Evolutionary conservation across 164 flowering plant genomes (phyloP).

Genomic region (Vitis rotundifolia): DNA sequence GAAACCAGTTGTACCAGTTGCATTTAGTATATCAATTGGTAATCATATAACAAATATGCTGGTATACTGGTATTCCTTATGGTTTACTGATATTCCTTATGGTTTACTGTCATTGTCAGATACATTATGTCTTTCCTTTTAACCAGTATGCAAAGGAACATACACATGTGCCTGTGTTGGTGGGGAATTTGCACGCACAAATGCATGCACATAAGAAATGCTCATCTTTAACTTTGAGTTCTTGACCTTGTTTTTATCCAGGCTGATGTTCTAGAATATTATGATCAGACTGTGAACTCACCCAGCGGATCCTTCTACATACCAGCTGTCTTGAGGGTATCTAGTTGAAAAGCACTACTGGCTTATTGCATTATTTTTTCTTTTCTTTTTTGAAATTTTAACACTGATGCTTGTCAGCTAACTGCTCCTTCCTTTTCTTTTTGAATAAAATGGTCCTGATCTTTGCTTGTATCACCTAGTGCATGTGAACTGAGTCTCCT

Average conservation of each 20-base stretch:
- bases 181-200: background rate
- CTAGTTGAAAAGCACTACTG: conserved; percentile 9
- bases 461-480: background rate
- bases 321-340: conserved; percentile 95
- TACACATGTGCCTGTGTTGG: too few relatives aligned
- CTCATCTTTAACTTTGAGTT: background rate
- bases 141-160: too few relatives aligned
- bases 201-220: background rate
- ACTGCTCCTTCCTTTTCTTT: background rate
- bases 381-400: background rate
- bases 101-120: too few relatives aligned
- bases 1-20: too few relatives aligned
- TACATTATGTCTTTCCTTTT: too few relatives aligned
- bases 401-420: background rate
- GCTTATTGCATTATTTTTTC: background rate
- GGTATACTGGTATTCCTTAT: too few relatives aligned
- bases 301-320: conserved; percentile 85
- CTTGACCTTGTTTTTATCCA: conserved; percentile 36
- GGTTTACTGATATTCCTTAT: too few relatives aligned
- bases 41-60: too few relatives aligned
- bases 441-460: background rate
- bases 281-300: conserved; percentile 86
- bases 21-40: too few relatives aligned
- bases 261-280: conserved; percentile 98
- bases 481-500: background rate